Evolutionary conservation across 371 early-diverging fungal genomes (phyloP), one percentile per base, ranked within the genome.

Genomic region (Mucor mucedo): DNA sequence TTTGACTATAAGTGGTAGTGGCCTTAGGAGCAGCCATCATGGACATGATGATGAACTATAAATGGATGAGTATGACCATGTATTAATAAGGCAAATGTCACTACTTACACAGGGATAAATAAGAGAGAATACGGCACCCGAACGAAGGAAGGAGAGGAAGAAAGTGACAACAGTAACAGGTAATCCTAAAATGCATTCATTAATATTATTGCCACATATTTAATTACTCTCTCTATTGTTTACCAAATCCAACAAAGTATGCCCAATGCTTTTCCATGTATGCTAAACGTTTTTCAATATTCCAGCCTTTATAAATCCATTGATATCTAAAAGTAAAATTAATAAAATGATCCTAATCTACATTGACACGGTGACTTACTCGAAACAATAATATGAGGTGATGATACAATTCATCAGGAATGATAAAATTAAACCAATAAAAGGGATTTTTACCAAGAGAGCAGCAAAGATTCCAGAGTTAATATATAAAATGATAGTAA

Each of bases 221-320:
- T 32, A 14, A 38, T 40, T 38, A 30, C 39, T 35, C n/a, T 11
- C 27, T 47, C 4, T 4, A 21, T 21, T 62, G 41, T 55, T 68
- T 77, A 78, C 83, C 82, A 56, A 84, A 84, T 21, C 84, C 84
- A 27, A 81, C 62, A 62, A 84, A 84, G 62, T 70, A 84, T 16
- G 85, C 71, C 85, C 84, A 84, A 33, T 79, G 83, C 27, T 70
- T 65, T 48, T 84, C 84, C 60, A 82, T 73, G 60, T 71, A 84
- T 3, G 80, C 60, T 58, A 84, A 58, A 11, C 84, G 70, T n/a
- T 78, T 78, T 56, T 82, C 83, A 59, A 80, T 64, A 13, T 70
- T 78, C 79, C 81, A 81, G 8, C 77, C 76, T 56, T 76, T 58
- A 59, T 80, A 77, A 2, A 78, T 60, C 83, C 84, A 82, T 62